Conservation (phyloP, 805 yeast genomes). For the Peterozyma xylosa region DNA sequence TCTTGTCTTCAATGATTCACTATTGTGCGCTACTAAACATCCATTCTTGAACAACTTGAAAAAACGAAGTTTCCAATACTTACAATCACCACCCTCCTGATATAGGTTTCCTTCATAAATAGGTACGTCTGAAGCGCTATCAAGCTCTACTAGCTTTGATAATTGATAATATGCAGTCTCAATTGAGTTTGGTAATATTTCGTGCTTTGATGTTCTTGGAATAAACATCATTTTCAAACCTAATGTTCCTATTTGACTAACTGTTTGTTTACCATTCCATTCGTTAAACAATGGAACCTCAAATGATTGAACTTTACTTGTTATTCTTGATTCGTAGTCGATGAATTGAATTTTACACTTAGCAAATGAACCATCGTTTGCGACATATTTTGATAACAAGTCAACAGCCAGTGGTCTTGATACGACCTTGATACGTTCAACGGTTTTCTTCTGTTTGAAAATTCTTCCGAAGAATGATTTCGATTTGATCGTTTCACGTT, state of each 20-base stretch:
- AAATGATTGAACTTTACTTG: constrained; percentile 43
- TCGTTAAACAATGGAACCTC: constrained; percentile 67
- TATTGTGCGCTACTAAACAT: constrained; percentile 70
- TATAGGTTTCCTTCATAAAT: constrained; percentile 60
- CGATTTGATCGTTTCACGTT: constrained; percentile 31
- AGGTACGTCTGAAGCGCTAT: constrained; percentile 9
- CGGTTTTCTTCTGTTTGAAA: constrained; percentile 31
- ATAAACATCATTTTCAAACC: constrained; percentile 62
- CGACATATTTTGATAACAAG: constrained; percentile 57
- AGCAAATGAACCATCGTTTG: constrained; percentile 87
- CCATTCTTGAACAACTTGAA: constrained; percentile 62
- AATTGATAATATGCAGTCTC: constrained; percentile 40
- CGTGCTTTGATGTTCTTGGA: constrained; percentile 53
- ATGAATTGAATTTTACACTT: constrained; percentile 61
- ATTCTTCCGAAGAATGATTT: constrained; percentile 21
- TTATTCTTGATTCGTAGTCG: constrained; percentile 46
- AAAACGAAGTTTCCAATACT: constrained; percentile 63
- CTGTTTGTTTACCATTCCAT: constrained; percentile 49
- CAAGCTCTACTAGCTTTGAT: constrained; percentile 26
- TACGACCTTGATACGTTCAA: constrained; percentile 44
- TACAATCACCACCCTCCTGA: constrained; percentile 91
- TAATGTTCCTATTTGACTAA: constrained; percentile 59
- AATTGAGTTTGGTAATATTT: constrained; percentile 66
- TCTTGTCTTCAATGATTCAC: constrained; percentile 56
- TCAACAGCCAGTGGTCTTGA: constrained; percentile 43